Conservation (phyloP, 2,329 filamentous ascomycete genomes). For the Cladosporium colombiae region DNA sequence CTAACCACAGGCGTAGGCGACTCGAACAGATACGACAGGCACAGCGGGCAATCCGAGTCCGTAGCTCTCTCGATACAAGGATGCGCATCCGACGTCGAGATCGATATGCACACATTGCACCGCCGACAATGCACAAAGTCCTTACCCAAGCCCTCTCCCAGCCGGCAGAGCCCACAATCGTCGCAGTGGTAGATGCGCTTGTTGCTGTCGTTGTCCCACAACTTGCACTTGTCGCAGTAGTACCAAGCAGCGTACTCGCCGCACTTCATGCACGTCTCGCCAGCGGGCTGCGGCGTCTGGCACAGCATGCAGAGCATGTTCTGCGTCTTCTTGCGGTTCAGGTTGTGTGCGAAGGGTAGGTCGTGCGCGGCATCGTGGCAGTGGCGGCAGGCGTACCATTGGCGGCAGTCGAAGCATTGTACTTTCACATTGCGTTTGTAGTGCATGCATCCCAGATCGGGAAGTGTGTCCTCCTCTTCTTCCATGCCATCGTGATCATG, state of each 20-base stretch:
- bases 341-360: conserved; percentile 44
- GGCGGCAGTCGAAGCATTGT: conserved; percentile 84
- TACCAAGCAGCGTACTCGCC: conserved; percentile 79
- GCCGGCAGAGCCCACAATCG: conserved; percentile 93
- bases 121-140: conserved; percentile 99
- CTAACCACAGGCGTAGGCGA: conserved; percentile 86
- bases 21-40: conserved; percentile 93
- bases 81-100: conserved; percentile 79
- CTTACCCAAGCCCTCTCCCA: conserved; percentile 87
- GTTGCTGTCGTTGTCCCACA: conserved; percentile 91
- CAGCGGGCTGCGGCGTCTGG: conserved; percentile 77
- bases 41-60: conserved; percentile 95
- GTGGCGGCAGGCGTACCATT: conserved; percentile 93
- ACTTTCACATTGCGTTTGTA: conserved; percentile 96
- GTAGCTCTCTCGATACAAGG: conserved; percentile 93
- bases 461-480: conserved; percentile 49
- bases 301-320: conserved; percentile 99
- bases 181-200: conserved; percentile 95
- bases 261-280: conserved; percentile 76
- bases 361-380: conserved; percentile 89
- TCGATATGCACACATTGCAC: conserved; percentile 92
- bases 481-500: conserved; percentile 2
- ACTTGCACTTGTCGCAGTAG: conserved; percentile 90
- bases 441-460: conserved; percentile 77
- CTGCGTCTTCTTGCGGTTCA: conserved; percentile 80